Evolutionary conservation across 352 stramenopile genomes (phyloP), one percentile per base, ranked within the genome.

Genomic region (Blastocystis sp.): DNA sequence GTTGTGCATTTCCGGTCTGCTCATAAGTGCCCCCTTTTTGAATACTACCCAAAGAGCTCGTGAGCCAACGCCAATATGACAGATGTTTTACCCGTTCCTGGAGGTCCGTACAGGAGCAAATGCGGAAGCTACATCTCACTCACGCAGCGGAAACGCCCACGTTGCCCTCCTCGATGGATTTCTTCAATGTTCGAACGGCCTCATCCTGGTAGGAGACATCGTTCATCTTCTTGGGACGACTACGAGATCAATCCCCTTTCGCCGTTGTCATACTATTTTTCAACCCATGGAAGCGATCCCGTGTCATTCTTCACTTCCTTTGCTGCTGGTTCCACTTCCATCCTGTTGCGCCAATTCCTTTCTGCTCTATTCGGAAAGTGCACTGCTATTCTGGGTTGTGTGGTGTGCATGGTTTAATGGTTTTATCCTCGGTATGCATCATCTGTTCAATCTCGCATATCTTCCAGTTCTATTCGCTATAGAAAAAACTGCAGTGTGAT

Each of bases 11-110:
- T 88, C 78, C 17, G 78, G 78, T 43, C 78, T 88, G 59, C 6
- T 7, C 4, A 19, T 65, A 28, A 88, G 24, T 40, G 10, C 4
- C 38, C 9, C 28, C 10, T 38, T 40, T 28, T 17, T 0, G 62
- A 48, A 17, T 42, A 24, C 45, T 76, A 88, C 78, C 78, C 78
- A 88, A 79, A 88, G 2, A 88, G 62, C 45, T 88, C 78, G 9
- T 61, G 57, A 38, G 64, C 45, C 48, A 88, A 34, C 6, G 78
- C 78, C 19, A 88, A 70, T 38, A 88, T 88, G 11, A 62, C 61
- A 4, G 78, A 88, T 24, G 78, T 88, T 62, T 88, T 88, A 52
- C 78, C 78, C 54, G 78, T 88, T 88, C 78, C 78, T 4, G 78
- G 78, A 88, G 78, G 78, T 60, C 78, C 78, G 52, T 77, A 88